These are phyloP conservation scores for Pichia sp. DNA, from an alignment of 1,139 yeast genomes.

Conservation along the genomic window DNA sequence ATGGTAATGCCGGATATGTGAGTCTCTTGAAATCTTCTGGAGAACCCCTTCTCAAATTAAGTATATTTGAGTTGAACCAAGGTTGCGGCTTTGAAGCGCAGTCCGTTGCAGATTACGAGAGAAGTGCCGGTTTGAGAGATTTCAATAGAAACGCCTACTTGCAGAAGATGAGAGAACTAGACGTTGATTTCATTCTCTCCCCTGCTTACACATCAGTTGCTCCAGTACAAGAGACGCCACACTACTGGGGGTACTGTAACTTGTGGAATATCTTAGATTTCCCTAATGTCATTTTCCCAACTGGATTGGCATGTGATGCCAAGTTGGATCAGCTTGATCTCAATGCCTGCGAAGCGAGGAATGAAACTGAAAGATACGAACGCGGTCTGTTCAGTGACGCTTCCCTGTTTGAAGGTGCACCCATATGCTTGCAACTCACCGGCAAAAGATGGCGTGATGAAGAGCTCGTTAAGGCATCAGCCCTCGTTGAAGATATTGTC, in stretches of 20 bases:
- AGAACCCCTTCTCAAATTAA: constrained; percentile 50
- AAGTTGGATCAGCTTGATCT: constrained; percentile 20
- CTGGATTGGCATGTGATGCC: constrained; percentile 53
- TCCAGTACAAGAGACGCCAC: constrained; percentile 55
- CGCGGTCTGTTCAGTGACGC: constrained; percentile 32
- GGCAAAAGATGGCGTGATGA: constrained; percentile 50
- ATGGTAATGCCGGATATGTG: constrained; percentile 47
- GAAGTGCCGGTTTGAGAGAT: constrained; percentile 40
- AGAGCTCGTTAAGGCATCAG: constrained; percentile 32
- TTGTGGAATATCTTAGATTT: constrained; percentile 60
- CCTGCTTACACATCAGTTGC: constrained; percentile 71
- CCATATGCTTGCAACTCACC: constrained; percentile 44
- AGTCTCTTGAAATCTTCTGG: constrained; percentile 45
- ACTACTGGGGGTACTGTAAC: constrained; percentile 72
- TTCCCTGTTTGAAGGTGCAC: constrained; percentile 40
- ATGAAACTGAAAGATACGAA: constrained; percentile 34
- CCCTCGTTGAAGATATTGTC: too few relatives aligned
- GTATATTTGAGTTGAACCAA: constrained; percentile 44
- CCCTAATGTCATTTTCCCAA: constrained; percentile 55
- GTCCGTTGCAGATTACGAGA: constrained; percentile 36
- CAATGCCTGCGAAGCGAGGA: constrained; percentile 34
- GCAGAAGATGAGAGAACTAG: constrained; percentile 40
- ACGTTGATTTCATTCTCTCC: constrained; percentile 58
- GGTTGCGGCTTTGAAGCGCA: constrained; percentile 47
- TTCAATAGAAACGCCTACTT: constrained; percentile 42